Conservation (phyloP, 805 yeast genomes). For the Barnettozyma vustinii region DNA sequence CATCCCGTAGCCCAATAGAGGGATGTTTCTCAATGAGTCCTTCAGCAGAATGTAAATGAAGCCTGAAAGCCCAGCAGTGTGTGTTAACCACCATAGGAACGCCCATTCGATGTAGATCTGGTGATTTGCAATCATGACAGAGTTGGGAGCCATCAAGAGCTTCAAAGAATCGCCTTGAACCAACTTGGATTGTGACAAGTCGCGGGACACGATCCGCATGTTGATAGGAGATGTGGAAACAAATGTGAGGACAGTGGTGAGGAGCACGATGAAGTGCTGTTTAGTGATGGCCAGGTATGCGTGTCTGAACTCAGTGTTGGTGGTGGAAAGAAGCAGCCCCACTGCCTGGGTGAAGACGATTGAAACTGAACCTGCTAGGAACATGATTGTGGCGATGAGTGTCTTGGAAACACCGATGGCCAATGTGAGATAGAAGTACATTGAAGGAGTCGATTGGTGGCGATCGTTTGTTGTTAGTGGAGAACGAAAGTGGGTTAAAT, state of each 20-base stretch:
- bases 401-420: slow-evolving; percentile 14
- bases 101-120: slow-evolving; percentile 95
- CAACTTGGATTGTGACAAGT: slow-evolving; percentile 16
- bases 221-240: slow-evolving; percentile 42
- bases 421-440: background rate
- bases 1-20: slow-evolving; percentile 87
- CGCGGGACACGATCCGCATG: slow-evolving; percentile 44
- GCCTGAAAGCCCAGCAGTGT: slow-evolving; percentile 61
- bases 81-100: slow-evolving; percentile 79
- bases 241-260: slow-evolving; percentile 44
- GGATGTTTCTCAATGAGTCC: slow-evolving; percentile 62
- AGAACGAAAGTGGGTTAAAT: background rate
- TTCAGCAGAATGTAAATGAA: slow-evolving; percentile 71
- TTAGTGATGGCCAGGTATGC: slow-evolving; percentile 49
- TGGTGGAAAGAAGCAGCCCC: slow-evolving; percentile 29
- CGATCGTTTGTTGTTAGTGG: background rate
- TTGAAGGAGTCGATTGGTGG: background rate
- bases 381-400: slow-evolving; percentile 5
- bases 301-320: slow-evolving; percentile 32
- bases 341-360: slow-evolving; percentile 43
- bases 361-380: slow-evolving; percentile 34
- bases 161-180: slow-evolving; percentile 8
- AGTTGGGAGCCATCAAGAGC: slow-evolving; percentile 37
- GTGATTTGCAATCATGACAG: slow-evolving; percentile 80
- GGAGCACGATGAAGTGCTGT: slow-evolving; percentile 47